A percentile compares a stretch with the other conserved stretches of the same genome.
These are phyloP conservation scores for Aspergillus aculeatinus DNA, from an alignment of 2,329 filamentous ascomycete genomes.

Conservation along the genomic window DNA sequence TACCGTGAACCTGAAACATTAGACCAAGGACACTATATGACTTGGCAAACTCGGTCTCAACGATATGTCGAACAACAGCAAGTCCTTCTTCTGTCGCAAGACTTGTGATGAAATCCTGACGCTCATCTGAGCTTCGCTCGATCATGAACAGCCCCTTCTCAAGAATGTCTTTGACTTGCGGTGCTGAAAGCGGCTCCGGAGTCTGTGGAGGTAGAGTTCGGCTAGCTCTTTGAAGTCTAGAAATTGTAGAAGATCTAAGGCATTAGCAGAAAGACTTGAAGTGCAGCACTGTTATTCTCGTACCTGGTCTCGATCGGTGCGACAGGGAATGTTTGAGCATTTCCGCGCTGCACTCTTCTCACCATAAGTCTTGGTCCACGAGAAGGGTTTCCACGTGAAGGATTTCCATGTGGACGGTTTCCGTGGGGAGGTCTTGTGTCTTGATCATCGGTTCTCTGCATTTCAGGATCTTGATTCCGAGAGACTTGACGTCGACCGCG, in stretches of 20 bases:
- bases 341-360: not conserved
- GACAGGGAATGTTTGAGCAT: not conserved
- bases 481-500: not conserved
- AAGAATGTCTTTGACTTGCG: not conserved
- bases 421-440: not conserved
- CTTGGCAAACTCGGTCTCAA: conserved; percentile 9
- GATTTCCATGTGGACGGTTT: not conserved
- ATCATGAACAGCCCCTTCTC: not conserved
- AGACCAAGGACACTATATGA: conserved; percentile 13
- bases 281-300: not conserved
- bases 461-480: not conserved
- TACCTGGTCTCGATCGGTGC: not conserved
- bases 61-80: conserved; percentile 7
- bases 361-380: not conserved
- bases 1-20: conserved; percentile 15
- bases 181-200: not conserved
- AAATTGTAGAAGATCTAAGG: not conserved
- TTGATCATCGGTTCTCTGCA: not conserved
- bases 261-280: not conserved
- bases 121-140: not conserved
- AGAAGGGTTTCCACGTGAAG: not conserved
- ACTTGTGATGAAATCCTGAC: not conserved
- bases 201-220: not conserved
- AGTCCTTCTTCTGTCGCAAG: conserved; percentile 12
- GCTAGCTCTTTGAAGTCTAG: not conserved